phyloP scores from a whole-genome alignment of 768 basidiomycete genomes.

The Amanita jacksonii region DNA sequence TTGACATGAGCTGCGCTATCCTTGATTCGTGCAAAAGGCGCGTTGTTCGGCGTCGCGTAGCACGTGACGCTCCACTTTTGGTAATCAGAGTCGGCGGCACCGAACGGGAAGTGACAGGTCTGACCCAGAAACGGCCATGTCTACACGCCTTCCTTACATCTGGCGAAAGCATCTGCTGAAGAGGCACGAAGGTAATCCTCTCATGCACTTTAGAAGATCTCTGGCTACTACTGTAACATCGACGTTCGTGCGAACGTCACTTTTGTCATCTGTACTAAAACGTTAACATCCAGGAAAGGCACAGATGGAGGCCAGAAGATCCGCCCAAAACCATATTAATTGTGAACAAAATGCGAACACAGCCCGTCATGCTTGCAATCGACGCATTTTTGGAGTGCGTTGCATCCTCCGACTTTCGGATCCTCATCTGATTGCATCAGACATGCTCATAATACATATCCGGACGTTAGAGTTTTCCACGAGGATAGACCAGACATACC shows the following conservation, averaged over 20 bases:
- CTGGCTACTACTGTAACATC: constrained; percentile 14
- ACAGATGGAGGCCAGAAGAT: constrained; percentile 23
- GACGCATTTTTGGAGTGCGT: constrained; percentile 58
- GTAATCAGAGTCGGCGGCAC: too few species aligned
- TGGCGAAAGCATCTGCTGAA: background rate
- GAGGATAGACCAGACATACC: constrained; percentile 61
- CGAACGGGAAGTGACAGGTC: background rate
- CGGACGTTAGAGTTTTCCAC: constrained; percentile 53
- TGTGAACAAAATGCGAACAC: constrained; percentile 74
- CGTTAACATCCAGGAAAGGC: constrained; percentile 23
- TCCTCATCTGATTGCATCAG: constrained; percentile 22
- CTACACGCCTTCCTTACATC: background rate
- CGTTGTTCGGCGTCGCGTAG: constrained; percentile 22
- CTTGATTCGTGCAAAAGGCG: constrained; percentile 4
- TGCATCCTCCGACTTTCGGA: constrained; percentile 16
- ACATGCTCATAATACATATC: constrained; percentile 48
- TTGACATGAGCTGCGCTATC: too few species aligned
- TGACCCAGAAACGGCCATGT: background rate
- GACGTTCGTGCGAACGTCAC: constrained; percentile 19
- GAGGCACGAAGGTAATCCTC: background rate
- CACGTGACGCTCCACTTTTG: constrained; percentile 17
- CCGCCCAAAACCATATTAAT: constrained; percentile 60
- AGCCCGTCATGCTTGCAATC: constrained; percentile 68
- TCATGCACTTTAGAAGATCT: constrained; percentile 2
- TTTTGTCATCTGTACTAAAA: constrained; percentile 4